Evolutionary conservation across 768 basidiomycete genomes (phyloP), one percentile per base, ranked within the genome.

Genomic region (Termitomyces titanicus): DNA sequence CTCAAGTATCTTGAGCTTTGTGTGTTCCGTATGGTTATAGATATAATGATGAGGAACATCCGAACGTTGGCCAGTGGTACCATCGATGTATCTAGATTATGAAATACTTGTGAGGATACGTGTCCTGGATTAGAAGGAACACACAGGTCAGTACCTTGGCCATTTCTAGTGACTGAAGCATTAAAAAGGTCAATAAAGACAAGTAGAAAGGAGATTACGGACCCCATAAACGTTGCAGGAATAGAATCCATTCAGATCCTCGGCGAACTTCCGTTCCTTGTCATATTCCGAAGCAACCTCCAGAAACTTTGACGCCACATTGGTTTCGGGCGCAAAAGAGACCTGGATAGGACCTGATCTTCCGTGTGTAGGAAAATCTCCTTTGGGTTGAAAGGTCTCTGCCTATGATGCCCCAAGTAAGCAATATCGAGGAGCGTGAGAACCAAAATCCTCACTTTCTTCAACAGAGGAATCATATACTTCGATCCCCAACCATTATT

Each of bases 401-500:
- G 73, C 70, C 77, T 42, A 29, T 25, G 24, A 33, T 8, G 17
- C 2, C 24, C 48, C 1, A 45, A 42, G 12, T 49, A 18, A 25
- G 33, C 22, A 15, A 15, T 13, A 42, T 20, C 18, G 4, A 35
- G 7, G 13, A 33, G 39, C 5, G 15, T 17, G 24, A 29, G 39
- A 18, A 27, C 2, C n/a, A 17, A 10, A 48, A 10, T 22, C 2
- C 12, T 11, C 54, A 80, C 86, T 76, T 86, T 85, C 57, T 71
- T 78, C 25, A 84, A 59, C 10, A 85, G 67, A 0, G 85, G 84
- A 34, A 86, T 77, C 5, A 88, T 61, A 33, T 81, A 72, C 37
- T 74, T 69, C 0, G 81, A 79, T 5, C 82, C 74, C 86, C 86
- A 88, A 1, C 85, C 86, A 0, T 75, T 66, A 61, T 86, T 85